Conservation (phyloP, 768 basidiomycete genomes). For the Leccinellum luteum region DNA sequence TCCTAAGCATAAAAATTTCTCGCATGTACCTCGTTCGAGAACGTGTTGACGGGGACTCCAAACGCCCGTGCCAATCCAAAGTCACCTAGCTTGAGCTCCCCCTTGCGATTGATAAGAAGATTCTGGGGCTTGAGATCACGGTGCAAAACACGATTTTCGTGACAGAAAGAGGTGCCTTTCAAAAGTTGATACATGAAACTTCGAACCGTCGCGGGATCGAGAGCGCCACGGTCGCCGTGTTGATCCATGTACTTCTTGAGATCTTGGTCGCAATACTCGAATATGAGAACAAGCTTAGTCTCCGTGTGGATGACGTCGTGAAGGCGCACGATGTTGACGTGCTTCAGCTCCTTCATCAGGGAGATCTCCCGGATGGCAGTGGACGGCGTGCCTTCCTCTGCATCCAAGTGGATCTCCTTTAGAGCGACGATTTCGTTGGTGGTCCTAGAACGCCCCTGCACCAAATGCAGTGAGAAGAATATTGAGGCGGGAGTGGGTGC, state of each 20-base stretch:
- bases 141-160: slow-evolving; percentile 97
- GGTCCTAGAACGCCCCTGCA: slow-evolving; percentile 87
- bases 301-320: slow-evolving; percentile 99
- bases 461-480: slow-evolving; percentile 1
- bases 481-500: slow-evolving; percentile 5
- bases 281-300: slow-evolving; percentile 95
- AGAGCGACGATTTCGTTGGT: slow-evolving; percentile 99
- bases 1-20: background rate
- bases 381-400: slow-evolving; percentile 97
- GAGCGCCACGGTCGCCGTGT: slow-evolving; percentile 91
- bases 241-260: slow-evolving; percentile 99
- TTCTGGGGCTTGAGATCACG: slow-evolving; percentile 99
- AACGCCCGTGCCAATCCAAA: slow-evolving; percentile 97
- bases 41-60: slow-evolving; percentile 98
- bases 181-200: slow-evolving; percentile 98
- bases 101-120: slow-evolving; percentile 93
- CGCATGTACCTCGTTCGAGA: slow-evolving; percentile 82
- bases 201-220: slow-evolving; percentile 83
- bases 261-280: slow-evolving; percentile 98
- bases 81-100: slow-evolving; percentile 95
- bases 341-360: slow-evolving; percentile 99
- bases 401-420: slow-evolving; percentile 99
- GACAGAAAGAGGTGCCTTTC: slow-evolving; percentile 97
- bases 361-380: slow-evolving; percentile 99
- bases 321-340: slow-evolving; percentile 96